A percentile compares a stretch with the other conserved stretches of the same genome.
phyloP scores from a whole-genome alignment of 2,329 filamentous ascomycete species.

The Aspergillus tubingensis region DNA sequence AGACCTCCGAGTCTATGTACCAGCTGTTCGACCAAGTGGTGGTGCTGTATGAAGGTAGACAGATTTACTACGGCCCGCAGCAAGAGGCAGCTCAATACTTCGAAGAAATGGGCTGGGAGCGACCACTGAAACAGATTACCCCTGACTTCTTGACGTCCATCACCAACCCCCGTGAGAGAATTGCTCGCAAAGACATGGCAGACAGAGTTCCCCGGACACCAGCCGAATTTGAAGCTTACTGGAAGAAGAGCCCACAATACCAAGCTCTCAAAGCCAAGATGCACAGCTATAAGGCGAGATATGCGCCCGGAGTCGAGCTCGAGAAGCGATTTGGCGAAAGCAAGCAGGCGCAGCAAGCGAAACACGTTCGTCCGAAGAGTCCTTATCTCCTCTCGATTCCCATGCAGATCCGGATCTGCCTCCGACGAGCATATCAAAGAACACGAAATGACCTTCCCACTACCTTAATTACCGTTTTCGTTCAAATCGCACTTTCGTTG shows the following conservation, averaged over 20 bases:
- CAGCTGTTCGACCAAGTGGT: slow-evolving; percentile 62
- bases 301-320: neutral
- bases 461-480: neutral
- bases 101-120: slow-evolving; percentile 55
- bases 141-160: slow-evolving; percentile 18
- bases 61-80: slow-evolving; percentile 55
- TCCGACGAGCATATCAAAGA: neutral
- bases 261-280: slow-evolving; percentile 5
- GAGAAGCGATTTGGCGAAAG: slow-evolving; percentile 30
- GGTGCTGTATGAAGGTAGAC: slow-evolving; percentile 59
- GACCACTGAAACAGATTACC: slow-evolving; percentile 9
- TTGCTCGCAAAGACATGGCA: slow-evolving; percentile 53
- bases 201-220: slow-evolving; percentile 62
- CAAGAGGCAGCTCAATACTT: slow-evolving; percentile 63
- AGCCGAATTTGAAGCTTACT: slow-evolving; percentile 60
- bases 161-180: slow-evolving; percentile 63
- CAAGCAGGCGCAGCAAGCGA: slow-evolving; percentile 37
- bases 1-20: slow-evolving; percentile 14
- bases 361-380: neutral
- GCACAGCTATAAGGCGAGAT: slow-evolving; percentile 1
- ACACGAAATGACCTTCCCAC: neutral
- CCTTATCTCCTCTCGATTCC: neutral
- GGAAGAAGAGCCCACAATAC: slow-evolving; percentile 9
- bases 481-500: neutral
- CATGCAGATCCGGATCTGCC: neutral